These are phyloP conservation scores for Astragalus glycyphyllos DNA, from an alignment of 306 rosid genomes.

Conservation along the genomic window DNA sequence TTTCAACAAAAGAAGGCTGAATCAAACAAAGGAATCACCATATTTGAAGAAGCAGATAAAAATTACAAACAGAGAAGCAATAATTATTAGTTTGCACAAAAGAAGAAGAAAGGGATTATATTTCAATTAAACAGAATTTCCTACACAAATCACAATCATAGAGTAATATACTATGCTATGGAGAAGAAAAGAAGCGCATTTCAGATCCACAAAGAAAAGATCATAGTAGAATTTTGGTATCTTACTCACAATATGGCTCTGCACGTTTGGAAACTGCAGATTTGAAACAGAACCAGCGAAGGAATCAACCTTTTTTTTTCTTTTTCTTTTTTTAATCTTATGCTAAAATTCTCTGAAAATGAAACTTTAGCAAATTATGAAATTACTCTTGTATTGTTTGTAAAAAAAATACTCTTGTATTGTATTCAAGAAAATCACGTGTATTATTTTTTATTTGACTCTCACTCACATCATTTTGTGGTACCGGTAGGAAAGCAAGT, in stretches of 20 bases:
- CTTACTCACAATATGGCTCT: slow-evolving; percentile 40
- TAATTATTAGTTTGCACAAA: slow-evolving; percentile 7
- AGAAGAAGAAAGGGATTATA: background rate
- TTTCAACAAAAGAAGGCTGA: slow-evolving; percentile 18
- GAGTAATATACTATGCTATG: background rate
- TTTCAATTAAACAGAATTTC: slow-evolving; percentile 17
- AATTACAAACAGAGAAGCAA: slow-evolving; percentile 8
- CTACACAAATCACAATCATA: slow-evolving; percentile 19
- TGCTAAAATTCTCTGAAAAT: no score
- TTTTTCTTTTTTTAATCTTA: background rate
- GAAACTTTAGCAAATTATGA: no score
- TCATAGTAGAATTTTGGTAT: slow-evolving; percentile 19
- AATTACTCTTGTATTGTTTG: background rate
- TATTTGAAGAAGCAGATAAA: slow-evolving; percentile 35
- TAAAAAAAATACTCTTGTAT: background rate
- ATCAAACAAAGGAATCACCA: slow-evolving; percentile 32
- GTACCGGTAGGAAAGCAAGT: background rate
- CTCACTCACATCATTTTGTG: background rate
- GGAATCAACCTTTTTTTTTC: background rate
- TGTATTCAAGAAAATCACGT: background rate
- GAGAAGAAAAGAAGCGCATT: slow-evolving; percentile 22
- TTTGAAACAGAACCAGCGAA: slow-evolving; percentile 38
- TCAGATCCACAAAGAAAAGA: slow-evolving; percentile 46
- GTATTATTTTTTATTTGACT: slow-evolving; percentile 50
- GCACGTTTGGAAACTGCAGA: slow-evolving; percentile 30